Evolutionary conservation across 2,329 filamentous ascomycete genomes (phyloP).

Genomic region (Penicillium sp.): DNA sequence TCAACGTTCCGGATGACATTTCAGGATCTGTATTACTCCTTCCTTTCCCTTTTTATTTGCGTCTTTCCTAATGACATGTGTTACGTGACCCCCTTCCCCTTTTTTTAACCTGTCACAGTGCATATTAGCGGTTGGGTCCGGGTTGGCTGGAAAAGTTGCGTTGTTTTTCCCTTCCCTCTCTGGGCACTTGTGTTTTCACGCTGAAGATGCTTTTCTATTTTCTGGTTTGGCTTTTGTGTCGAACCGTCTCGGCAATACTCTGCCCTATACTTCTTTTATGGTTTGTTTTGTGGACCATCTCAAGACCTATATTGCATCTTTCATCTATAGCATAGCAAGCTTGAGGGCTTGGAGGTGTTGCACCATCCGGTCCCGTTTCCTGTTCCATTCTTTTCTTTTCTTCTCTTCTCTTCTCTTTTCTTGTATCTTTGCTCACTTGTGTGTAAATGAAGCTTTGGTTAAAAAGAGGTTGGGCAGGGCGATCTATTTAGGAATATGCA

Average conservation of each 20-base stretch:
- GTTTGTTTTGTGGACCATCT: conserved; percentile 7
- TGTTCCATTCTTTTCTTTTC: neutral
- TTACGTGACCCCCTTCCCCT: conserved; percentile 30
- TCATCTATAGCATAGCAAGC: conserved; percentile 39
- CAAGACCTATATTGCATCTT: conserved; percentile 22
- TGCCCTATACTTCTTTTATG: conserved; percentile 21
- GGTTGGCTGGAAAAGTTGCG: conserved; percentile 35
- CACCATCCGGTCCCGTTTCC: conserved; percentile 16
- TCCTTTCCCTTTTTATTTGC: conserved; percentile 8
- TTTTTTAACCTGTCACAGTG: conserved; percentile 32
- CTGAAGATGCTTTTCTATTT: neutral
- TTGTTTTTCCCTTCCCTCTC: conserved; percentile 27
- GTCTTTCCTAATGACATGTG: conserved; percentile 38
- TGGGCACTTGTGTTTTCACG: conserved; percentile 20
- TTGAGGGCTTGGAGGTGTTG: conserved; percentile 23
- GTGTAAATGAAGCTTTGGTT: neutral
- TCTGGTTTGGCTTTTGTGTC: conserved; percentile 8
- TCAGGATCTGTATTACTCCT: conserved; percentile 38
- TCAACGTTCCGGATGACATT: conserved; percentile 17
- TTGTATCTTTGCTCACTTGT: neutral
- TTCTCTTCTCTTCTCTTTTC: conserved; percentile 11
- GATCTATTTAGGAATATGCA: neutral
- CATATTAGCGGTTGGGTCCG: conserved; percentile 40
- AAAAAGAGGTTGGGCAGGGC: neutral
- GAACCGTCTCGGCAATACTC: conserved; percentile 18